Evolutionary conservation across 495 filamentous ascomycete genomes (phyloP).

Genomic region (Clavariopsis aquatica): DNA sequence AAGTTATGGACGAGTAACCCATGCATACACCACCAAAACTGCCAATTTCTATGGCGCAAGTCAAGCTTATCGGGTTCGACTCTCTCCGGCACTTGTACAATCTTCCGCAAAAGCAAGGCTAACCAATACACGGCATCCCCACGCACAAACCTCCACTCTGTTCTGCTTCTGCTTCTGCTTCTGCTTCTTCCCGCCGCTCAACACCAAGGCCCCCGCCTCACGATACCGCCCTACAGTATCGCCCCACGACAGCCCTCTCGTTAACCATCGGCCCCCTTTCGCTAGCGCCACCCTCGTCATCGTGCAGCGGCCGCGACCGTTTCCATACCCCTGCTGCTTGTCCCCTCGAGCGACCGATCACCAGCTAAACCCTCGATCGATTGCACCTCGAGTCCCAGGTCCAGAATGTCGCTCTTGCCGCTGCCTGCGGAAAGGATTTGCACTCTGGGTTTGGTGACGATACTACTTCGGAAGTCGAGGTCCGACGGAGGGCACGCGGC

Average conservation of each 20-base stretch:
- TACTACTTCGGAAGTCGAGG: background rate
- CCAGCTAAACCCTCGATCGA: slow-evolving; percentile 29
- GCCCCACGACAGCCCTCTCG: background rate
- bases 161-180: too few species aligned
- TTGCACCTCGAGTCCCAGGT: background rate
- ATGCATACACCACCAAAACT: background rate
- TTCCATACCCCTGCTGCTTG: background rate
- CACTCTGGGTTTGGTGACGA: background rate
- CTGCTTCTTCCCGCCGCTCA: too few species aligned
- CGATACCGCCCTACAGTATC: background rate
- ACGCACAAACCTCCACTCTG: too few species aligned
- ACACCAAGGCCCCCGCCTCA: background rate
- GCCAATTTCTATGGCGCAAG: background rate
- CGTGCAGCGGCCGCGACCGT: slow-evolving; percentile 29
- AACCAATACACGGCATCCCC: too few species aligned
- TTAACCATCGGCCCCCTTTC: background rate
- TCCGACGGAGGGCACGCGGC: background rate
- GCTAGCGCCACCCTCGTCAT: slow-evolving; percentile 26
- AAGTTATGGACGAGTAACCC: too few species aligned
- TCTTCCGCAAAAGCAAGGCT: too few species aligned
- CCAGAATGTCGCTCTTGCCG: background rate
- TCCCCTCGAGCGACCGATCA: slow-evolving; percentile 12
- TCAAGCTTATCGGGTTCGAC: background rate
- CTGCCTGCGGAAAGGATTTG: background rate
- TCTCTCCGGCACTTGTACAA: too few species aligned